Base-by-base conservation (phyloP, 768 basidiomycete genomes). In the Pholiota molesta region DNA sequence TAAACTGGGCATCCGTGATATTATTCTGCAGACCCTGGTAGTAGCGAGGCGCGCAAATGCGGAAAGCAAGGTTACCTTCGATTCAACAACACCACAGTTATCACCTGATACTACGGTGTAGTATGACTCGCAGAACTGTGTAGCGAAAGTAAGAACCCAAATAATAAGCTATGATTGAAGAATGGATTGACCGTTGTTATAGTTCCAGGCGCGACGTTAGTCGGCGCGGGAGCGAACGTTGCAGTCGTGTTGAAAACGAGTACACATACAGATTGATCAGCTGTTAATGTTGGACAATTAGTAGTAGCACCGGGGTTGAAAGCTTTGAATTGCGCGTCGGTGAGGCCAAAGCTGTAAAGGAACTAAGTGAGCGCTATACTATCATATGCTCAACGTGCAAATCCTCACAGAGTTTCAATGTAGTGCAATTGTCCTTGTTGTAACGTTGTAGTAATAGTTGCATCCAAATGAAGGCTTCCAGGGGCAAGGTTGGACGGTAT, bases 41-140 rank as follows among this genome's bases (percentile, higher is more conserved):
- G n/a, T n/a, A n/a, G n/a, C n/a, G n/a, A n/a, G n/a, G n/a, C n/a
- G n/a, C n/a, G n/a, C n/a, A n/a, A n/a, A n/a, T n/a, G n/a, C n/a
- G n/a, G n/a, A n/a, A n/a, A n/a, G n/a, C n/a, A n/a, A n/a, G n/a
- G n/a, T n/a, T n/a, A n/a, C 53, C 53, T 55, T 55, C n/a, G 57
- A 37, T 45, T 70, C 69, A 29, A 72, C 61, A 29, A 49, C 29
- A 3, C 52, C 35, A 57, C 71, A 72, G 5, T 33, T 55, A 52
- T 72, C 71, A 11, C 69, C 69, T n/a, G 64, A 52, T 16, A 65
- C 64, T 37, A 70, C 61, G 23, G 68, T 69, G 59, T 72, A 70
- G 40, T 62, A 72, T 53, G 62, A 40, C 17, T 66, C 62, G 58
- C 66, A 68, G 37, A 60, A 59, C 63, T 64, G 23, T n/a, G 28